Evolutionary conservation across 2,329 filamentous ascomycete species (phyloP), one percentile per base, ranked within the genome.

Genomic region (Fusarium tupiense): DNA sequence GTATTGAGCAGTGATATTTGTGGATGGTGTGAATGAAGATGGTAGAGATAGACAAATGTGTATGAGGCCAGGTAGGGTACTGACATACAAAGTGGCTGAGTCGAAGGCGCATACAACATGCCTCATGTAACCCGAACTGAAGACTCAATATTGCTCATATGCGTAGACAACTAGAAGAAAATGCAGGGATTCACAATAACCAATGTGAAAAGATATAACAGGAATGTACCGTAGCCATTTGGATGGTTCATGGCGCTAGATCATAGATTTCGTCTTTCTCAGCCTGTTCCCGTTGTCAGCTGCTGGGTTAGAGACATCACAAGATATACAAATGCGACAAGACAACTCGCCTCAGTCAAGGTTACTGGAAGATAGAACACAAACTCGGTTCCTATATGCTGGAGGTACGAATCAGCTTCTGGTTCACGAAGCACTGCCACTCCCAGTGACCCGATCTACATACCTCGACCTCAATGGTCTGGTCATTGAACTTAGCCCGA

Each of bases 401-500:
- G 31, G 2, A 61, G 22, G 1, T 17, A 11, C 24, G 46, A 20
- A 31, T 61, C 16, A 58, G 43, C 49, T 73, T 46, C 29, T n/a
- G 38, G 3, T 41, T 12, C 6, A 29, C 9, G 10, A 43, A 20
- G 19, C 20, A 56, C 7, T 26, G 33, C 11, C 19, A 13, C 20
- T 29, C 16, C 24, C 19, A 38, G 24, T n/a, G 37, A 2, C 20
- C 12, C 26, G 12, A 37, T 8, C 10, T 31, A 53, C 35, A 24
- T 60, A 74, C 71, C 57, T 67, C 47, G 9, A 74, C 67, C 1
- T 52, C 31, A 41, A 73, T 68, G 3, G 11, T 49, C 10, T 50
- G 29, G 29, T 71, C 72, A 2, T 59, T 38, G 20, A 74, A 74
- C 4, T n/a, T 8, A 2, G 29, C 20, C 8, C 22, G 46, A 53